Evolutionary conservation across 148 eudicot genomes (phyloP).

Genomic region (Arctostaphylos glauca): DNA sequence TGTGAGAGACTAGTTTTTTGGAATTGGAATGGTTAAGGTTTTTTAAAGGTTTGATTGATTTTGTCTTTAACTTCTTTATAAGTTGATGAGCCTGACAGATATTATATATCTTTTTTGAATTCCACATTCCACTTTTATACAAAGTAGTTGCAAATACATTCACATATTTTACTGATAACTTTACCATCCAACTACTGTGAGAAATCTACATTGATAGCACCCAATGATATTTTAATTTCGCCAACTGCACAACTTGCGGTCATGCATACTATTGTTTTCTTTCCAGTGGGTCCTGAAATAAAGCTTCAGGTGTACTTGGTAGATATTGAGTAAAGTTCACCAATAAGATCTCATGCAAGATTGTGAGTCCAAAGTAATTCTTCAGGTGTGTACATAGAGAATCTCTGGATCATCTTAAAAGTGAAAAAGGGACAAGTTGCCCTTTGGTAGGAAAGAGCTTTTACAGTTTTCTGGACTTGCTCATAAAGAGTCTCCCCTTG

Average conservation of each 20-base stretch:
- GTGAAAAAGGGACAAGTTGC: conserved; percentile 5
- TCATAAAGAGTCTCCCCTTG: background rate
- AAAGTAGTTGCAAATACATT: background rate
- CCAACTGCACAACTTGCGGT: background rate
- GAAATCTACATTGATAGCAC: background rate
- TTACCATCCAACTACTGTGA: background rate
- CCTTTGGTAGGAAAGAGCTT: background rate
- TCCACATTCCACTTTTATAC: background rate
- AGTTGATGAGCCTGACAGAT: background rate
- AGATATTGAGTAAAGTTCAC: background rate
- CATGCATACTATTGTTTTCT: background rate
- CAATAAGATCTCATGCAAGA: background rate
- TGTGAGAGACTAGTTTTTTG: background rate
- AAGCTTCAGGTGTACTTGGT: background rate
- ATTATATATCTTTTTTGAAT: background rate
- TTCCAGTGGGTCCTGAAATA: background rate
- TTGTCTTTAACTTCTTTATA: no score
- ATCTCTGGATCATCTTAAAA: background rate
- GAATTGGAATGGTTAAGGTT: no score
- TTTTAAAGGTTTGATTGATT: no score
- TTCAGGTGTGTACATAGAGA: background rate
- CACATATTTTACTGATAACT: background rate
- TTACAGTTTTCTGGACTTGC: background rate
- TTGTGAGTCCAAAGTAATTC: conserved; percentile 1
- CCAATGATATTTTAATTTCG: background rate